These are phyloP conservation scores for Arthonia radiata DNA, from an alignment of 495 filamentous ascomycete species.

Conservation along the genomic window DNA sequence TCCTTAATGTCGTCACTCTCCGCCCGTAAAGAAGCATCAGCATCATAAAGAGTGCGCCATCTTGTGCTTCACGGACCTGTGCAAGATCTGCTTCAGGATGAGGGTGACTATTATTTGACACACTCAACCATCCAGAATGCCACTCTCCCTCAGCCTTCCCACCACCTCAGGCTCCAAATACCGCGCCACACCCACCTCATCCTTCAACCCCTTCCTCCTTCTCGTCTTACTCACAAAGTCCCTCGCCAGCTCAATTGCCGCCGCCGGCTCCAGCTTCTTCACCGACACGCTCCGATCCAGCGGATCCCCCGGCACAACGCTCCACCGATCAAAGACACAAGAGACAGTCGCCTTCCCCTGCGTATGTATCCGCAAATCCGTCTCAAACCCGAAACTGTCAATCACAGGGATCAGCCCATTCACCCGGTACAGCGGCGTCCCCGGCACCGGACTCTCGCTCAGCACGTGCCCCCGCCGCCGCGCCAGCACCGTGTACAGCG, in stretches of 20 bases:
- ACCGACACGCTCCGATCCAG: conserved; percentile 66
- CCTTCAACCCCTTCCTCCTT: conserved; percentile 73
- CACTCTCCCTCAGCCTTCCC: conserved; percentile 66
- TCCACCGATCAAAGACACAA: conserved; percentile 92
- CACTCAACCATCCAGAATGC: conserved; percentile 54
- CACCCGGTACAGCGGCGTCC: conserved; percentile 78
- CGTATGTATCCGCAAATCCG: conserved; percentile 84
- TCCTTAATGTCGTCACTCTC: no score
- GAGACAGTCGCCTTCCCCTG: conserved; percentile 75
- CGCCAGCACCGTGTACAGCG: conserved; percentile 77
- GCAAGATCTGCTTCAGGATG: no score
- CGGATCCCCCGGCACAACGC: conserved; percentile 81
- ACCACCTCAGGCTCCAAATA: conserved; percentile 90
- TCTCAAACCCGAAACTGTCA: conserved; percentile 93
- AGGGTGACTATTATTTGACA: no score
- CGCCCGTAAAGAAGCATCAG: no score
- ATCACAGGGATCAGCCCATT: conserved; percentile 83
- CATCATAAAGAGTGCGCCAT: no score
- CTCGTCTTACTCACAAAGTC: conserved; percentile 95
- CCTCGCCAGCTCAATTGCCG: conserved; percentile 62
- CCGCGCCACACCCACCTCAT: conserved; percentile 86
- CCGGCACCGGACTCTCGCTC: conserved; percentile 75
- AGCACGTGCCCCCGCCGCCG: conserved; percentile 79
- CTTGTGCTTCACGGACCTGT: no score
- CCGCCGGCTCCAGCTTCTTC: conserved; percentile 64